Conservation (phyloP, 139 green algal species). For the Asterochloris erici region DNA sequence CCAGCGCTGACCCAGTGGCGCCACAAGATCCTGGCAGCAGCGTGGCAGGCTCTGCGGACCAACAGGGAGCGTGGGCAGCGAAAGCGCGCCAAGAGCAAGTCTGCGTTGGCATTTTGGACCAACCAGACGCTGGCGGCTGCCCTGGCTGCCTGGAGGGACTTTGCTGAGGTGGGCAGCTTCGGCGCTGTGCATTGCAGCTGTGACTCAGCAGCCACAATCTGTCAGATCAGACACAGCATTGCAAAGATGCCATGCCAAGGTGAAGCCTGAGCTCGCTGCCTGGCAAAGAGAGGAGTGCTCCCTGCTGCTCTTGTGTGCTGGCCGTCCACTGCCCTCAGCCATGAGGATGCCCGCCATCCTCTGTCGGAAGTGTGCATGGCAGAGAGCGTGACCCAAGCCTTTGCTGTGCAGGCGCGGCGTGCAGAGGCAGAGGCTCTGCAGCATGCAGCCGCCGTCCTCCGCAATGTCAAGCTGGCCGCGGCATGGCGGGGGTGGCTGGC, state of each 20-base stretch:
- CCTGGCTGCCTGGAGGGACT: background rate
- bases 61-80: background rate
- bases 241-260: no score
- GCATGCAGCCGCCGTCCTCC: background rate
- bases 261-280: background rate
- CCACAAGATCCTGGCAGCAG: conserved; percentile 5
- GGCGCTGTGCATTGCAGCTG: background rate
- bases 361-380: background rate
- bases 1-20: conserved; percentile 15
- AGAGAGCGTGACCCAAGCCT: background rate
- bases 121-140: conserved; percentile 1
- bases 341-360: background rate
- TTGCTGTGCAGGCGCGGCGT: conserved; percentile 5
- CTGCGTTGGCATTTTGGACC: background rate
- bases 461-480: conserved; percentile 19
- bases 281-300: background rate
- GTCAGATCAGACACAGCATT: no score
- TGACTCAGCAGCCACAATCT: no score
- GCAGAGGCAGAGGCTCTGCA: background rate
- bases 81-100: background rate
- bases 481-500: conserved; percentile 14
- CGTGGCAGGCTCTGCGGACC: background rate
- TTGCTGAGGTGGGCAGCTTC: background rate
- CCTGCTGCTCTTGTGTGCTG: background rate
- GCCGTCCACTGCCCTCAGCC: background rate